Conservation (phyloP, 345 rosid genomes). For the Heritiera littoralis region DNA sequence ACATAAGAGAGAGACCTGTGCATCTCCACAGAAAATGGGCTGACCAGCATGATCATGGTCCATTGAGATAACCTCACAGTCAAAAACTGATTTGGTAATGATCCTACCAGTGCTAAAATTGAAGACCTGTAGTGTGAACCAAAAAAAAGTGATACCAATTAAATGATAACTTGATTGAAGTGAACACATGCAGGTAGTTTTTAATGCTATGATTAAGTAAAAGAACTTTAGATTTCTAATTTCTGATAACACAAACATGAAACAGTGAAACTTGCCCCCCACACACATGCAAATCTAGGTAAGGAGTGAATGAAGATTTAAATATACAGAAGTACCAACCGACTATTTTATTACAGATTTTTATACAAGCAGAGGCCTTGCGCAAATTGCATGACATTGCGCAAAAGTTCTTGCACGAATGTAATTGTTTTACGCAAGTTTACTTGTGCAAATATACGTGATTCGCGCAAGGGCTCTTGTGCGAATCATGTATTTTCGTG, state of each 20-base stretch:
- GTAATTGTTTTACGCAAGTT: too few species aligned
- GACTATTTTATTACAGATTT: not conserved
- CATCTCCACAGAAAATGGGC: conserved; percentile 92
- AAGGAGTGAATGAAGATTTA: conserved; percentile 16
- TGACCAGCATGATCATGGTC: conserved; percentile 99
- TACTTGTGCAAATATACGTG: too few species aligned
- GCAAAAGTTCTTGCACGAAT: too few species aligned
- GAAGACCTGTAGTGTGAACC: conserved; percentile 55
- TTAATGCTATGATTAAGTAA: not conserved
- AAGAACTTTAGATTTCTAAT: not conserved
- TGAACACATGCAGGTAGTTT: not conserved
- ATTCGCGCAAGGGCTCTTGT: too few species aligned
- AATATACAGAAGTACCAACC: not conserved
- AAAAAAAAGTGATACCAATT: conserved; percentile 22
- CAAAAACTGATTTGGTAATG: conserved; percentile 56
- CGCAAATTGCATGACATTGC: too few species aligned
- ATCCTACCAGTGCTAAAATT: conserved; percentile 99
- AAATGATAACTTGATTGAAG: conserved; percentile 22
- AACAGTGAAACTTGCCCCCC: not conserved
- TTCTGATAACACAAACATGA: not conserved
- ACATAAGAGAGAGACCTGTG: conserved; percentile 45
- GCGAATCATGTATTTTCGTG: too few species aligned
- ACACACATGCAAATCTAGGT: not conserved
- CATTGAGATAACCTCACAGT: conserved; percentile 80
- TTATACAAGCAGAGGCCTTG: not conserved